Conservation (phyloP, 495 filamentous ascomycete species). For the Choiromyces venosus region DNA sequence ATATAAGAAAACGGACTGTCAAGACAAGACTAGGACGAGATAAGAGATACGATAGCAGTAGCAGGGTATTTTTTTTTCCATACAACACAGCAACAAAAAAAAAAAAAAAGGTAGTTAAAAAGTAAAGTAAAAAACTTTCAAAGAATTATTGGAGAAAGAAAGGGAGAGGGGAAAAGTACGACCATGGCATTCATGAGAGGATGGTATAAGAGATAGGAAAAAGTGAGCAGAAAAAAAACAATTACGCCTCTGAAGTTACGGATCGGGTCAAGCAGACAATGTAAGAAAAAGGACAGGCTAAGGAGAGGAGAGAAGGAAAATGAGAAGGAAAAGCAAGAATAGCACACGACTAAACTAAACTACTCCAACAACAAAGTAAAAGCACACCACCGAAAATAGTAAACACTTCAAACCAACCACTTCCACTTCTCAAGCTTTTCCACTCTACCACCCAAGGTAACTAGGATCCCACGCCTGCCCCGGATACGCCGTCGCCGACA, state of each 20-base stretch:
- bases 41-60: background rate
- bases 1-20: background rate
- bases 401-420: background rate
- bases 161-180: background rate
- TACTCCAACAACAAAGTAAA: background rate
- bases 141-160: background rate
- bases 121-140: background rate
- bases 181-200: background rate
- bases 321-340: background rate
- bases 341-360: background rate
- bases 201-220: background rate
- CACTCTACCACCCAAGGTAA: constrained; percentile 24
- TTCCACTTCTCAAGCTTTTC: background rate
- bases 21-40: background rate
- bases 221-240: background rate
- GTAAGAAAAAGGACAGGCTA: too few relatives aligned
- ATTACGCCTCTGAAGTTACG: background rate
- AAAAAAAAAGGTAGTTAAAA: background rate
- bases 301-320: background rate
- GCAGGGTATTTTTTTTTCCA: background rate
- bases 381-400: background rate
- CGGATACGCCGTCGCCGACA: constrained; percentile 74
- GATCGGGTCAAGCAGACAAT: background rate
- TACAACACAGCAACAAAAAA: background rate
- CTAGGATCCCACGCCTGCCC: constrained; percentile 75